phyloP scores from a whole-genome alignment of 192 early-diverging fungal species.

The Coemansia sp. region DNA sequence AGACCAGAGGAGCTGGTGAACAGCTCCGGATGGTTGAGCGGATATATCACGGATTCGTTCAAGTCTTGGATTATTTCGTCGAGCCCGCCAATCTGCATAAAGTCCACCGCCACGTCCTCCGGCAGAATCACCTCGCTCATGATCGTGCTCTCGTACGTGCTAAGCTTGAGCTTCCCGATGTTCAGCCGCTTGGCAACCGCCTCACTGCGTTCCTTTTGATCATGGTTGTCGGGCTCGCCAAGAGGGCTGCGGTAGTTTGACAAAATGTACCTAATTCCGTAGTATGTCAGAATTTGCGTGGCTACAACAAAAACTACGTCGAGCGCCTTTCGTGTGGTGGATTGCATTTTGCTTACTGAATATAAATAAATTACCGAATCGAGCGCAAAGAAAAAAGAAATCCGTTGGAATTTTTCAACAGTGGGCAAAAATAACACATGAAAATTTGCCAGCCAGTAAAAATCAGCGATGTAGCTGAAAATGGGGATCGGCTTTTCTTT shows the following conservation, averaged over 20 bases:
- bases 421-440: background rate
- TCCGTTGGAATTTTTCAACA: background rate
- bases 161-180: slow-evolving; percentile 66
- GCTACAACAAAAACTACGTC: slow-evolving; percentile 71
- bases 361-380: slow-evolving; percentile 7
- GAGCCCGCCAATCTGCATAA: slow-evolving; percentile 91
- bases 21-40: slow-evolving; percentile 89
- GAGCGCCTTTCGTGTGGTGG: slow-evolving; percentile 53
- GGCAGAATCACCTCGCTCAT: slow-evolving; percentile 91
- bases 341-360: slow-evolving; percentile 34
- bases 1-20: slow-evolving; percentile 85
- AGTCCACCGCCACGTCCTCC: slow-evolving; percentile 85
- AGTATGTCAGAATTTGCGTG: slow-evolving; percentile 87
- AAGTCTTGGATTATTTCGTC: slow-evolving; percentile 90
- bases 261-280: slow-evolving; percentile 83
- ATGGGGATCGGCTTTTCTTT: too few species aligned
- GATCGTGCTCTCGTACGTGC: slow-evolving; percentile 93
- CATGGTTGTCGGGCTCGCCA: slow-evolving; percentile 68
- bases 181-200: slow-evolving; percentile 38
- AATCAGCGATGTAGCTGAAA: background rate
- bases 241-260: slow-evolving; percentile 71
- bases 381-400: background rate
- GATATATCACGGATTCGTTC: slow-evolving; percentile 95
- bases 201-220: slow-evolving; percentile 71
- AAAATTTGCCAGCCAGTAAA: background rate